Conservation (phyloP, 768 basidiomycete genomes). For the Steccherinum ochraceum region DNA sequence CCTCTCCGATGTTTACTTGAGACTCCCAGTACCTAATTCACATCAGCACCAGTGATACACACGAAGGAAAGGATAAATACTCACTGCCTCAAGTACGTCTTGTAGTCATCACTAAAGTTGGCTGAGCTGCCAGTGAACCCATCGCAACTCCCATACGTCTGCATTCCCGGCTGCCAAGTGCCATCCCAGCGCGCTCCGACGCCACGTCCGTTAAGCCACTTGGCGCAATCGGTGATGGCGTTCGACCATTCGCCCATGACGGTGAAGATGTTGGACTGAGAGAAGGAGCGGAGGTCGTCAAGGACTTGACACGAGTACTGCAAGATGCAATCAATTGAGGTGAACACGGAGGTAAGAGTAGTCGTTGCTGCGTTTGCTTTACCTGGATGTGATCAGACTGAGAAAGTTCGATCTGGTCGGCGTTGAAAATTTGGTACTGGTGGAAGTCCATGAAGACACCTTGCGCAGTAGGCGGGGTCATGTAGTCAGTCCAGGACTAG, state of each 20-base stretch:
- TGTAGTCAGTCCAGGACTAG: slow-evolving; percentile 55
- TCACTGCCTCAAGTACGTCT: slow-evolving; percentile 53
- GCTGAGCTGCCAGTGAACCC: slow-evolving; percentile 55
- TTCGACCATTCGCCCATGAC: slow-evolving; percentile 78
- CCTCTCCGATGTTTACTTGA: slow-evolving; percentile 70
- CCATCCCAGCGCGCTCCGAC: slow-evolving; percentile 68
- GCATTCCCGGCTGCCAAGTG: slow-evolving; percentile 36
- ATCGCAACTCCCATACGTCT: slow-evolving; percentile 53
- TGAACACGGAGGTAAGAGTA: not conserved
- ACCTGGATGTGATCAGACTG: slow-evolving; percentile 53
- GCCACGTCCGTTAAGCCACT: slow-evolving; percentile 75
- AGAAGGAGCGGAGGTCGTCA: slow-evolving; percentile 37
- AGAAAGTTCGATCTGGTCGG: slow-evolving; percentile 45
- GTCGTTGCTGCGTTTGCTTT: slow-evolving; percentile 5
- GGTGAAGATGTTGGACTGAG: slow-evolving; percentile 59
- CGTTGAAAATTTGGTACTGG: slow-evolving; percentile 70
- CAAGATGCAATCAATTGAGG: slow-evolving; percentile 9
- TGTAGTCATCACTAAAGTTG: slow-evolving; percentile 58
- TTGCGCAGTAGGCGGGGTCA: slow-evolving; percentile 44
- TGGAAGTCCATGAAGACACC: slow-evolving; percentile 67
- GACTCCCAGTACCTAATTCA: slow-evolving; percentile 65
- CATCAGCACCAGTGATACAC: not conserved
- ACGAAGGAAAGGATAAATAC: slow-evolving; percentile 17
- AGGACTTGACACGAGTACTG: slow-evolving; percentile 52
- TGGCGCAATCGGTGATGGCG: slow-evolving; percentile 67